A percentile compares a stretch with the other conserved stretches of the same genome.
These are phyloP conservation scores for Quercus phellos DNA, from an alignment of 331 rosid species.

Conservation along the genomic window DNA sequence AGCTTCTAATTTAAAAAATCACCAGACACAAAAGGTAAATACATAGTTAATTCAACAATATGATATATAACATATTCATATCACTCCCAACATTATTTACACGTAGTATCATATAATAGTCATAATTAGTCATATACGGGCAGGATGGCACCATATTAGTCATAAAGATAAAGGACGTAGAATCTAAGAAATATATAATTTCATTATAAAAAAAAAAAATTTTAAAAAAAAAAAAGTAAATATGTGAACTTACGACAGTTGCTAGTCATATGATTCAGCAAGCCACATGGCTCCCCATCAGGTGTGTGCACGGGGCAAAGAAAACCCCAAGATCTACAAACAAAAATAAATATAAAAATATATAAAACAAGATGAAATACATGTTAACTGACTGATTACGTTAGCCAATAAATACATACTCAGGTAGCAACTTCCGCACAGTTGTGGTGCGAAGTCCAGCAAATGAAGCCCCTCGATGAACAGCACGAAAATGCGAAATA, in stretches of 20 bases:
- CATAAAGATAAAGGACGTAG: background rate
- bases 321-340: conserved; percentile 89
- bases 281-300: conserved; percentile 99
- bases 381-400: background rate
- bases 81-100: background rate
- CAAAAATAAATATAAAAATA: conserved; percentile 2
- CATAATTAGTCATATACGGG: background rate
- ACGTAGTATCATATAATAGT: background rate
- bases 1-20: background rate
- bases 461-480: conserved; percentile 96
- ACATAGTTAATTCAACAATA: background rate
- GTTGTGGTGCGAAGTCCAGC: conserved; percentile 96
- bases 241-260: conserved; percentile 56
- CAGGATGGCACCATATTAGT: background rate
- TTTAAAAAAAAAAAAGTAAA: background rate
- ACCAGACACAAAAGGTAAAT: background rate
- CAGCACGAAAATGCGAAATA: conserved; percentile 89
- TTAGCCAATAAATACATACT: conserved; percentile 45
- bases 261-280: conserved; percentile 83
- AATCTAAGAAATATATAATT: background rate
- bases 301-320: conserved; percentile 99
- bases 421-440: conserved; percentile 92
- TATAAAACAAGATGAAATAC: background rate
- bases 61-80: background rate
- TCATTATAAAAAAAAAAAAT: background rate